phyloP scores from a whole-genome alignment of 352 stramenopile genomes.

The Phytophthora cactorum region DNA sequence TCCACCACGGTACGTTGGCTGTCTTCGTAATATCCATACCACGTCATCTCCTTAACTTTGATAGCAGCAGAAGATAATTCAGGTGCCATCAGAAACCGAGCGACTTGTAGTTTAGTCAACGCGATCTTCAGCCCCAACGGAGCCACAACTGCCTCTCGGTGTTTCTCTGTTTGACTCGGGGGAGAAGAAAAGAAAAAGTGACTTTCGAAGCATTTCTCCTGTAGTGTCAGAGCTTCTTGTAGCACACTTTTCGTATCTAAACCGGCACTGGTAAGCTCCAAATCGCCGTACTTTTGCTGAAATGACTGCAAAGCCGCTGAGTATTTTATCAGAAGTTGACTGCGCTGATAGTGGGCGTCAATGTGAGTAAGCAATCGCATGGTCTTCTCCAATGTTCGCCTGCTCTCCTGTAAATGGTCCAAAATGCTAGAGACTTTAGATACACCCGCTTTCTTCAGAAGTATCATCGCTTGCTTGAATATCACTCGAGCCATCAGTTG shows the following conservation, averaged over 20 bases:
- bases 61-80: constrained; percentile 40
- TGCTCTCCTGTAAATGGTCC: constrained; percentile 24
- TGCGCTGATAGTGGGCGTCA: constrained; percentile 21
- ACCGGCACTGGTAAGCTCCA: neutral
- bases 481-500: constrained; percentile 39
- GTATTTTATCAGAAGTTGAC: constrained; percentile 29
- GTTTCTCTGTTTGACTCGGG: neutral
- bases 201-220: constrained; percentile 11
- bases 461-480: constrained; percentile 37
- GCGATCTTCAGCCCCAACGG: constrained; percentile 37
- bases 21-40: constrained; percentile 60
- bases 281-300: neutral
- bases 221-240: constrained; percentile 18
- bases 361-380: constrained; percentile 24
- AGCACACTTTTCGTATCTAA: constrained; percentile 24
- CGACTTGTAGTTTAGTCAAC: constrained; percentile 44
- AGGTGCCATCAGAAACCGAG: constrained; percentile 40
- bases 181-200: constrained; percentile 3
- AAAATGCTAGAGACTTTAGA: neutral
- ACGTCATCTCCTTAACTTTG: constrained; percentile 67
- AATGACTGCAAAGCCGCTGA: constrained; percentile 13
- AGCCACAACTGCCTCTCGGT: constrained; percentile 22
- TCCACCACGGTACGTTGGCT: constrained; percentile 61
- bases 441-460: constrained; percentile 24
- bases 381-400: constrained; percentile 25